These are phyloP conservation scores for Colletotrichum horii DNA, from an alignment of 2,329 filamentous ascomycete species.

Conservation along the genomic window DNA sequence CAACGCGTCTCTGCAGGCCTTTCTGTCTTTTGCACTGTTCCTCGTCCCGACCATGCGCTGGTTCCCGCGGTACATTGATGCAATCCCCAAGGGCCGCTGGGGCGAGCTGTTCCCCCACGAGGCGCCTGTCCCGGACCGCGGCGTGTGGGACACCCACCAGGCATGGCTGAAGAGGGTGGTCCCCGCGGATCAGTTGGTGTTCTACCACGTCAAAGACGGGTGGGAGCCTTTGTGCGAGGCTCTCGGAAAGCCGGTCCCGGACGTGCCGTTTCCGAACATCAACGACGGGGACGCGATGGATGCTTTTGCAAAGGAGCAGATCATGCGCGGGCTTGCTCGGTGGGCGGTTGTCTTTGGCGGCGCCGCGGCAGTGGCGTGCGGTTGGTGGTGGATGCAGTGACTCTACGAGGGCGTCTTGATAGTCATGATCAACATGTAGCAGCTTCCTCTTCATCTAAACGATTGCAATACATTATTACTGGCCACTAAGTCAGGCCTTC, in stretches of 20 bases:
- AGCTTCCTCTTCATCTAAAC: background rate
- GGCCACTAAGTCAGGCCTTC: background rate
- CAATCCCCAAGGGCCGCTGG: background rate
- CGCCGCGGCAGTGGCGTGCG: background rate
- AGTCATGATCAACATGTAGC: background rate
- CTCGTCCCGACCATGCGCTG: constrained; percentile 21
- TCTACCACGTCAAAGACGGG: constrained; percentile 30
- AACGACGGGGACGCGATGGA: constrained; percentile 29
- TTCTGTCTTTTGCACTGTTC: constrained; percentile 23
- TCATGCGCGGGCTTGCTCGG: background rate
- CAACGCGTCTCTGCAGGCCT: constrained; percentile 5
- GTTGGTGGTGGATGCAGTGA: background rate
- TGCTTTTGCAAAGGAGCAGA: background rate
- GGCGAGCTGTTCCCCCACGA: background rate
- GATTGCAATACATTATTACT: background rate
- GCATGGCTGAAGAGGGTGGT: constrained; percentile 20
- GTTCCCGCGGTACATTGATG: constrained; percentile 19
- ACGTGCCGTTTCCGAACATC: constrained; percentile 30
- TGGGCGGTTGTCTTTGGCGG: background rate
- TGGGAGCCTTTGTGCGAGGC: constrained; percentile 38
- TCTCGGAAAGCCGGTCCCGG: constrained; percentile 31
- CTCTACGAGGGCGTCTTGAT: background rate
- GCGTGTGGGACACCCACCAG: background rate
- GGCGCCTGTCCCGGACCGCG: background rate
- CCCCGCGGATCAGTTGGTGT: constrained; percentile 28